Conservation (phyloP, 768 basidiomycete species). For the Gloeopeniophorella convolvens region DNA sequence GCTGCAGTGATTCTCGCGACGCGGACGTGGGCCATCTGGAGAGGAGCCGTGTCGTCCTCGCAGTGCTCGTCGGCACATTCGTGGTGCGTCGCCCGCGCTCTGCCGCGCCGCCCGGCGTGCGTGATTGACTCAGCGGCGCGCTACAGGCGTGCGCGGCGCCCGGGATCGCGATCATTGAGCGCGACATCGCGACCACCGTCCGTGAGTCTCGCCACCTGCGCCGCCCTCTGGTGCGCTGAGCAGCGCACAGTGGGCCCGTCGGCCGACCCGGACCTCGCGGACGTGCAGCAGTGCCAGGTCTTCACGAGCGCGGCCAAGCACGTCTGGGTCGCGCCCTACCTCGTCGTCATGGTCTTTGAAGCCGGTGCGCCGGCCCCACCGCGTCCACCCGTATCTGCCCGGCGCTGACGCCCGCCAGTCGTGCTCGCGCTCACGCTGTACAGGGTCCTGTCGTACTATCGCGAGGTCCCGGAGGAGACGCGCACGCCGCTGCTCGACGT, state of each 20-base stretch:
- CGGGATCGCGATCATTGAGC: not conserved
- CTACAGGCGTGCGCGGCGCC: constrained; percentile 1
- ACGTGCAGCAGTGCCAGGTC: not conserved
- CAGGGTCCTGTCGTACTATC: not conserved
- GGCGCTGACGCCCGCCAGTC: not conserved
- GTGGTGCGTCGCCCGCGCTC: not conserved
- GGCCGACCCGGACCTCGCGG: not conserved
- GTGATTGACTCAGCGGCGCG: not conserved
- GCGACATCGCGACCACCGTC: not conserved
- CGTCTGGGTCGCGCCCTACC: constrained; percentile 5
- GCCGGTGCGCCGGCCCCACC: not conserved
- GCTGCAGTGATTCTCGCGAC: constrained; percentile 26
- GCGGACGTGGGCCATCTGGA: constrained; percentile 28
- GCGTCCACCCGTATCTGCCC: not conserved
- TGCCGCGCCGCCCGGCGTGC: not conserved
- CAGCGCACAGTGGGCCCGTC: not conserved
- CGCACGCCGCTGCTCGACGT: constrained; percentile 8
- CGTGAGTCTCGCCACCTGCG: not conserved
- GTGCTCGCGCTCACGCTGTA: constrained; percentile 13
- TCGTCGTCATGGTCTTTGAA: constrained; percentile 7
- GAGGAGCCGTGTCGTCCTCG: constrained; percentile 16
- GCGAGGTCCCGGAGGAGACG: not conserved
- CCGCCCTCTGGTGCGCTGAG: not conserved
- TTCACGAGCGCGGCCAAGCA: not conserved
- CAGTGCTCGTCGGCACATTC: not conserved